Evolutionary conservation across 2,329 filamentous ascomycete genomes (phyloP).

Genomic region (Teratosphaeriaceae sp.): DNA sequence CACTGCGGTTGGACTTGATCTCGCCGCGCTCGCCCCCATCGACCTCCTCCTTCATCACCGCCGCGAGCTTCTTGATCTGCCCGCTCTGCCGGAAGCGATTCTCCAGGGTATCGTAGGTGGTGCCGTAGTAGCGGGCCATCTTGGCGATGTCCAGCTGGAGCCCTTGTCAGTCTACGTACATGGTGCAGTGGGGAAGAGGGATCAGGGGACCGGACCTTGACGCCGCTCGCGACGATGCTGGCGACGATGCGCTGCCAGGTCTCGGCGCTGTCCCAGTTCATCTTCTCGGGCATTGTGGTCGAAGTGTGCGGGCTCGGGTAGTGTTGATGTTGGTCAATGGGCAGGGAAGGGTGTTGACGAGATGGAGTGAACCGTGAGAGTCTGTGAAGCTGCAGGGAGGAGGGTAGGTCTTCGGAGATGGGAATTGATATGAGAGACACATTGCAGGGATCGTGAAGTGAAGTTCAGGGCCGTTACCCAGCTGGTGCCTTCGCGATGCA

Average conservation of each 20-base stretch:
- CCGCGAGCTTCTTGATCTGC: slow-evolving; percentile 37
- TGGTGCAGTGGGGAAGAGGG: not conserved
- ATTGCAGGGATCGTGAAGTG: slow-evolving; percentile 1
- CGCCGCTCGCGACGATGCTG: slow-evolving; percentile 31
- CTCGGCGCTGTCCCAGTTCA: slow-evolving; percentile 32
- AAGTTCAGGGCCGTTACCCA: not conserved
- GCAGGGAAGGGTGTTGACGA: not conserved
- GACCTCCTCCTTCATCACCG: slow-evolving; percentile 21
- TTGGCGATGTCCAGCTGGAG: slow-evolving; percentile 39
- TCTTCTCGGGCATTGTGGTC: slow-evolving; percentile 9
- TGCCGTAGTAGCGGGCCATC: slow-evolving; percentile 40
- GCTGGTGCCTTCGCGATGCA: slow-evolving; percentile 5
- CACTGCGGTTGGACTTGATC: slow-evolving; percentile 16
- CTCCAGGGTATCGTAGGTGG: slow-evolving; percentile 45
- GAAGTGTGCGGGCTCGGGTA: not conserved
- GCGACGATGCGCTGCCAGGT: slow-evolving; percentile 35
- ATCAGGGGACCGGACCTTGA: slow-evolving; percentile 23
- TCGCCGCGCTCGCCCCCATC: slow-evolving; percentile 18
- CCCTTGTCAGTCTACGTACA: not conserved
- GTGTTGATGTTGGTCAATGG: not conserved
- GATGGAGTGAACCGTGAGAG: not conserved
- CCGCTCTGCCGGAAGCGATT: slow-evolving; percentile 41
- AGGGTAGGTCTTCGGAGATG: not conserved
- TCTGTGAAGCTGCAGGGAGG: not conserved
- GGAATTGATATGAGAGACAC: not conserved